Evolutionary conservation across 371 early-diverging fungal genomes (phyloP).

Genomic region (Fennellomyces sp.): DNA sequence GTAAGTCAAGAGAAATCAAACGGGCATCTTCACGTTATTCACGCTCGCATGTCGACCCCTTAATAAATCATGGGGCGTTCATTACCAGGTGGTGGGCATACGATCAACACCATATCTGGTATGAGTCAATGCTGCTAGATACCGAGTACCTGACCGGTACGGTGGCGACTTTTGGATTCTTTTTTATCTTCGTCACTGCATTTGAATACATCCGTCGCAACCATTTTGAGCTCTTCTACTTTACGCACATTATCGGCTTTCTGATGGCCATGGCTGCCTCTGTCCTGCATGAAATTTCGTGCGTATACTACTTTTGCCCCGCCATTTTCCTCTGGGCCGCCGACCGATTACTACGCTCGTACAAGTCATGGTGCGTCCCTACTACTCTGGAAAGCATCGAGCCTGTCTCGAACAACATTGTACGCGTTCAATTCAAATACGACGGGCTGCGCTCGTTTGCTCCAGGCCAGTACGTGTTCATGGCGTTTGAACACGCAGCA

Average conservation of each 20-base stretch:
- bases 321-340: constrained; percentile 30
- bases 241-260: constrained; percentile 34
- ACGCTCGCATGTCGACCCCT: background rate
- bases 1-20: constrained; percentile 24
- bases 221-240: constrained; percentile 45
- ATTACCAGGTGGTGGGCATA: constrained; percentile 9
- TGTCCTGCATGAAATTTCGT: constrained; percentile 34
- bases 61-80: constrained; percentile 10
- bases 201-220: constrained; percentile 39
- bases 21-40: background rate
- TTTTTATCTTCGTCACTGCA: constrained; percentile 39
- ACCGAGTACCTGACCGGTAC: constrained; percentile 36
- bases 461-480: constrained; percentile 48
- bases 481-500: constrained; percentile 18
- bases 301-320: constrained; percentile 39
- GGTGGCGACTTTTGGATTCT: constrained; percentile 32
- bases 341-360: constrained; percentile 39
- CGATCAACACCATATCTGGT: constrained; percentile 18
- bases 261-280: constrained; percentile 26
- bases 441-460: constrained; percentile 18
- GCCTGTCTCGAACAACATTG: constrained; percentile 24
- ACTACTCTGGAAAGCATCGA: constrained; percentile 21
- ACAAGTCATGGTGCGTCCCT: constrained; percentile 31
- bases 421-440: constrained; percentile 37
- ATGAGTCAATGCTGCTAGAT: constrained; percentile 3